A percentile compares a stretch with the other conserved stretches of the same genome.
Evolutionary conservation across 1,139 yeast genomes (phyloP).

Genomic region (Suhomyces bokatorum): DNA sequence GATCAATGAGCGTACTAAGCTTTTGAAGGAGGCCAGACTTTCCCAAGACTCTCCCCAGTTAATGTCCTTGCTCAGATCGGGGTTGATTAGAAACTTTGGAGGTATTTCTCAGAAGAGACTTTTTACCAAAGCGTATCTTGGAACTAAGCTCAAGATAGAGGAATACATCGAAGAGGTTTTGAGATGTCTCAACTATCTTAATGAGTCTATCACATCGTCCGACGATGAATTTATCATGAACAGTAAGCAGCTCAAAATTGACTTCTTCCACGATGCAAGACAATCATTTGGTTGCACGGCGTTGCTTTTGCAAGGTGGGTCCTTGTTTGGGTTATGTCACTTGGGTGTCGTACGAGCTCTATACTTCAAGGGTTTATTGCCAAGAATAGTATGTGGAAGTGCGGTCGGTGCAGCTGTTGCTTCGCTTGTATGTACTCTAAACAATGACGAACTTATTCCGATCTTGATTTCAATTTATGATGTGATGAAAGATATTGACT

Average conservation of each 20-base stretch:
- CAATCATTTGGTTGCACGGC: slow-evolving; percentile 92
- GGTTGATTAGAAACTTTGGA: slow-evolving; percentile 85
- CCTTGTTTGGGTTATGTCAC: slow-evolving; percentile 90
- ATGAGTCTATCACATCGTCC: slow-evolving; percentile 37
- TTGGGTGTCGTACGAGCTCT: slow-evolving; percentile 87
- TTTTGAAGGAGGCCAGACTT: slow-evolving; percentile 61
- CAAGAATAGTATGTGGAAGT: slow-evolving; percentile 87
- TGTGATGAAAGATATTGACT: slow-evolving; percentile 52
- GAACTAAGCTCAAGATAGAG: slow-evolving; percentile 86
- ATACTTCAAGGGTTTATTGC: slow-evolving; percentile 70
- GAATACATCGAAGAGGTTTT: slow-evolving; percentile 80
- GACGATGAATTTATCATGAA: slow-evolving; percentile 43
- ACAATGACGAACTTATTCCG: slow-evolving; percentile 55
- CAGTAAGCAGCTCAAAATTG: slow-evolving; percentile 63
- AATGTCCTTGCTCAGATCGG: slow-evolving; percentile 75
- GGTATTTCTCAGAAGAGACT: slow-evolving; percentile 81
- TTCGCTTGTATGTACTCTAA: slow-evolving; percentile 71
- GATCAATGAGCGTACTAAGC: slow-evolving; percentile 70
- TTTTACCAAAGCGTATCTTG: slow-evolving; percentile 79
- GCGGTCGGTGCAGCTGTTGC: slow-evolving; percentile 96
- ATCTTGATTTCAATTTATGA: slow-evolving; percentile 48
- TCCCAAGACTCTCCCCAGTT: slow-evolving; percentile 58
- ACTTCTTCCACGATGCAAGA: slow-evolving; percentile 87
- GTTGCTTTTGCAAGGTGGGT: slow-evolving; percentile 87
- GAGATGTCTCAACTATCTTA: slow-evolving; percentile 60